Evolutionary conservation across 2,329 filamentous ascomycete species (phyloP).

Genomic region (Exophiala sideris): DNA sequence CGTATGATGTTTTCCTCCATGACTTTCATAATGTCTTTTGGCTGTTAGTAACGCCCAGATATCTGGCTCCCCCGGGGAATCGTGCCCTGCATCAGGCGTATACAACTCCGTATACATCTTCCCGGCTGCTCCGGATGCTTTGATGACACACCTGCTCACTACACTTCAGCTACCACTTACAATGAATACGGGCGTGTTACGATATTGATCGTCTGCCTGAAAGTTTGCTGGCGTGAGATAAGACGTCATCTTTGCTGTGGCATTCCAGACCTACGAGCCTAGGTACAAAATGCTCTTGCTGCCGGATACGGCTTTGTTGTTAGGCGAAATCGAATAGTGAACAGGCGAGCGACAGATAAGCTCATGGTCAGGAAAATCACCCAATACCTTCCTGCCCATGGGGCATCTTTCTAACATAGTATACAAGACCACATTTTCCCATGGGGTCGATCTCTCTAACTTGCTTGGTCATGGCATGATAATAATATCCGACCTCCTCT

Average conservation of each 20-base stretch:
- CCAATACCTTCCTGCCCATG: too few relatives aligned
- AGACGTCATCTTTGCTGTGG: slow-evolving; percentile 13
- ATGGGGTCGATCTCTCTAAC: too few relatives aligned
- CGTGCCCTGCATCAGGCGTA: background rate
- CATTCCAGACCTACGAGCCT: background rate
- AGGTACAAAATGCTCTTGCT: too few relatives aligned
- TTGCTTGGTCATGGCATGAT: too few relatives aligned
- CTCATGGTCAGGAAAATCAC: background rate
- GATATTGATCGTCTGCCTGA: slow-evolving; percentile 1
- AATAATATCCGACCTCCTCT: too few relatives aligned
- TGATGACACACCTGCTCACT: background rate
- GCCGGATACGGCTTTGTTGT: too few relatives aligned
- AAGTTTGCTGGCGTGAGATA: background rate
- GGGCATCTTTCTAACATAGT: too few relatives aligned
- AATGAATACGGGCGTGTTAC: background rate
- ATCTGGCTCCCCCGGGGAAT: background rate
- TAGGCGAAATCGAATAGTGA: too few relatives aligned
- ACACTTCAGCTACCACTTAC: background rate
- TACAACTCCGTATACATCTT: background rate
- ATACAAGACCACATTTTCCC: too few relatives aligned
- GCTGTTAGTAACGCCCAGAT: too few relatives aligned
- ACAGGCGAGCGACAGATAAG: background rate
- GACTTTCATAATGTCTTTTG: too few relatives aligned
- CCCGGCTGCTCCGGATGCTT: background rate
- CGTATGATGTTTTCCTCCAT: too few relatives aligned